These are phyloP conservation scores for Balakata baccata DNA, from an alignment of 345 rosid species.

Conservation along the genomic window DNA sequence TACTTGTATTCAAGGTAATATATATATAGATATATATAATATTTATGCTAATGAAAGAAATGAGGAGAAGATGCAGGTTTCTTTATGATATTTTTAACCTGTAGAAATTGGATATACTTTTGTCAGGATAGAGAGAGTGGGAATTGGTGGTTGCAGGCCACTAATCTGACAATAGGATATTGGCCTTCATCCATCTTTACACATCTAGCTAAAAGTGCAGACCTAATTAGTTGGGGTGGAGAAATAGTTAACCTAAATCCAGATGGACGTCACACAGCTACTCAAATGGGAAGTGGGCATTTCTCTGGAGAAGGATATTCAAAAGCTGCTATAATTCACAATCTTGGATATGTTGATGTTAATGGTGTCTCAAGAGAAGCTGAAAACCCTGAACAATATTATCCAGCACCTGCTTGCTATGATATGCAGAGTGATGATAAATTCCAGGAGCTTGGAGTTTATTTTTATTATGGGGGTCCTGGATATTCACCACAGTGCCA, in stretches of 20 bases:
- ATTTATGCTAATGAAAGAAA: too few relatives aligned
- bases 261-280: constrained; percentile 7
- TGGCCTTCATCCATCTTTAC: constrained; percentile 13
- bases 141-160: constrained; percentile 7
- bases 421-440: not conserved
- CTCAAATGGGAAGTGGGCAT: constrained; percentile 27
- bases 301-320: constrained; percentile 10
- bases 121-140: constrained; percentile 5
- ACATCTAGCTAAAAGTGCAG: not conserved
- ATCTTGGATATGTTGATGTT: constrained; percentile 4
- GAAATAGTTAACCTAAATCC: not conserved
- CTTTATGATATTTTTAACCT: too few relatives aligned
- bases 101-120: too few relatives aligned
- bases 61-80: too few relatives aligned
- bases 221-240: constrained; percentile 1
- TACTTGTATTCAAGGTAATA: too few relatives aligned
- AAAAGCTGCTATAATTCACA: constrained; percentile 8
- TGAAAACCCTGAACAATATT: not conserved
- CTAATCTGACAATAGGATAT: constrained; percentile 1
- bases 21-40: too few relatives aligned
- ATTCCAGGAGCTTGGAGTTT: not conserved
- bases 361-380: not conserved
- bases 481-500: constrained; percentile 1
- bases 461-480: constrained; percentile 4
- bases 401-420: not conserved